Conservation (phyloP, 2,329 filamentous ascomycete species). For the Fusarium avenaceum region DNA sequence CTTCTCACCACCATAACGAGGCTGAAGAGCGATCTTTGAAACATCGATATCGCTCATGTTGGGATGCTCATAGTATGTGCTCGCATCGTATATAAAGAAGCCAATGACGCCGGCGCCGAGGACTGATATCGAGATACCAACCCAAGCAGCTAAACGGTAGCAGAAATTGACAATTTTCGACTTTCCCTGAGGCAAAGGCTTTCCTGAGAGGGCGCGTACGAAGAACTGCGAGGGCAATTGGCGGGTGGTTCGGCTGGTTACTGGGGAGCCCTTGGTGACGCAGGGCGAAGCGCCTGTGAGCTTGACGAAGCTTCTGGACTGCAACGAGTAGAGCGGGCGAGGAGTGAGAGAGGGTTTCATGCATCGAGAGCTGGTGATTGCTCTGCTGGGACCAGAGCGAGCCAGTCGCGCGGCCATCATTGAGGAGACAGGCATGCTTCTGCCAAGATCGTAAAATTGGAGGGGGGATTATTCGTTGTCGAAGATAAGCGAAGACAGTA, state of each 20-base stretch:
- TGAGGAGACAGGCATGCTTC: slow-evolving; percentile 44
- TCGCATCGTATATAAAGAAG: slow-evolving; percentile 95
- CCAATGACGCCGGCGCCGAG: slow-evolving; percentile 77
- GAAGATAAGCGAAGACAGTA: slow-evolving; percentile 2
- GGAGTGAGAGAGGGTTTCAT: slow-evolving; percentile 27
- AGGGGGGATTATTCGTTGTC: slow-evolving; percentile 14
- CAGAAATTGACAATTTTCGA: slow-evolving; percentile 69
- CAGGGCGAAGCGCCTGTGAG: slow-evolving; percentile 34
- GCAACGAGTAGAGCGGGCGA: slow-evolving; percentile 27
- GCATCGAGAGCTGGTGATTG: slow-evolving; percentile 29
- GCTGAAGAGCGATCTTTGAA: slow-evolving; percentile 85
- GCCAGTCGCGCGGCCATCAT: slow-evolving; percentile 46
- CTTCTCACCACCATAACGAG: slow-evolving; percentile 88
- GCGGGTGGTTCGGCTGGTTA: slow-evolving; percentile 14
- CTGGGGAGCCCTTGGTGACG: slow-evolving; percentile 24
- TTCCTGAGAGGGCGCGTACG: slow-evolving; percentile 64
- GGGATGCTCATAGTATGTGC: slow-evolving; percentile 83
- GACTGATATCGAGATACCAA: slow-evolving; percentile 80
- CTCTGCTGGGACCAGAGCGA: slow-evolving; percentile 36
- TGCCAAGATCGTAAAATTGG: slow-evolving; percentile 1
- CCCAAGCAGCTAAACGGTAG: slow-evolving; percentile 73
- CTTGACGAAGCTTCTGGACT: slow-evolving; percentile 43
- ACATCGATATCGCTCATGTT: slow-evolving; percentile 81
- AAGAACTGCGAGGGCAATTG: slow-evolving; percentile 46
- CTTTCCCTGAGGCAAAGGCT: slow-evolving; percentile 63